Conservation (phyloP, 2,329 filamentous ascomycete species). For the Paraconiothyrium brasiliense region DNA sequence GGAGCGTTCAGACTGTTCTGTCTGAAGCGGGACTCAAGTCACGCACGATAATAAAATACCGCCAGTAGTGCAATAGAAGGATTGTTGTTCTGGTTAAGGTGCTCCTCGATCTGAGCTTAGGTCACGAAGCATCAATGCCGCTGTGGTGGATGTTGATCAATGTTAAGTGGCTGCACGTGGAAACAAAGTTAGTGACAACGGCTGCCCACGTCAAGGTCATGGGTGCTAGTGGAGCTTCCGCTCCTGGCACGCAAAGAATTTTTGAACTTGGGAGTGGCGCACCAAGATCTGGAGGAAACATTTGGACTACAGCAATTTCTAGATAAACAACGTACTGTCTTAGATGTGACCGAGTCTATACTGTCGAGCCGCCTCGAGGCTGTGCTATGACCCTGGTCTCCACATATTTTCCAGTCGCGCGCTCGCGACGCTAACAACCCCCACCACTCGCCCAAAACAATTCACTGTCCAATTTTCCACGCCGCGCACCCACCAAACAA, state of each 20-base stretch:
- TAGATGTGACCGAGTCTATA: neutral
- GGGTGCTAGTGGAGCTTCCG: neutral
- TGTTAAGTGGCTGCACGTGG: neutral
- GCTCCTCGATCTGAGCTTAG: too few relatives aligned
- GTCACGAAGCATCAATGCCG: too few relatives aligned
- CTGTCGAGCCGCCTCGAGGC: neutral
- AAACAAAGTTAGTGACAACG: neutral
- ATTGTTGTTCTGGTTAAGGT: neutral
- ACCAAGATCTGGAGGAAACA: too few relatives aligned
- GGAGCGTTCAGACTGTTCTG: too few relatives aligned
- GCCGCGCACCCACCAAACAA: slow-evolving; percentile 4
- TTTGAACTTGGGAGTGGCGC: too few relatives aligned
- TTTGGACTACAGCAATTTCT: too few relatives aligned
- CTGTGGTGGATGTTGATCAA: too few relatives aligned
- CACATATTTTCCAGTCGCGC: slow-evolving; percentile 12
- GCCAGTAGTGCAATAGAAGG: neutral
- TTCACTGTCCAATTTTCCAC: slow-evolving; percentile 8
- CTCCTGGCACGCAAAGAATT: too few relatives aligned
- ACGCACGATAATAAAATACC: too few relatives aligned
- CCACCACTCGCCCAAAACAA: slow-evolving; percentile 16
- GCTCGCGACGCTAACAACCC: slow-evolving; percentile 13
- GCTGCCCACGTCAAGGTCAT: neutral
- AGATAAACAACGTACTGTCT: too few relatives aligned
- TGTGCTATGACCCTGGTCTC: neutral
- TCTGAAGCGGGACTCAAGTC: too few relatives aligned